Base-by-base conservation (phyloP, 2,329 filamentous ascomycete species). In the Fusarium floridanum region DNA sequence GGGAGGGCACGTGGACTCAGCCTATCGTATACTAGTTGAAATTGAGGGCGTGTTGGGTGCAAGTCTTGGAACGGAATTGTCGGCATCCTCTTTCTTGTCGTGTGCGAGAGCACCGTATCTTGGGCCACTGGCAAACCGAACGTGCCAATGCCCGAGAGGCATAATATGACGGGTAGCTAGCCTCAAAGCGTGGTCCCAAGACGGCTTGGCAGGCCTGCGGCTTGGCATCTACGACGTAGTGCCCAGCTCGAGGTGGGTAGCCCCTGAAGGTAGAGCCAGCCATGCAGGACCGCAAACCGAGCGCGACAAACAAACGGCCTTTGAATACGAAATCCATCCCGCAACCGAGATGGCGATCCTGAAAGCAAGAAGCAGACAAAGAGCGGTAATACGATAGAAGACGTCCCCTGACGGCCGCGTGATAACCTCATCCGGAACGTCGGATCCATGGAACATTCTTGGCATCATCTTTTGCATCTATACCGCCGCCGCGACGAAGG, bases 51-150 rank as follows among this genome's bases (percentile, higher is more conserved):
- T 78, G 74, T 53, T 68, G 57, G 60, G 72, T 67, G 70, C 65
- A 78, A 76, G 75, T 75, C 77, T 79, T 79, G 76, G 78, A 77
- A 78, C 77, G 77, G 78, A 70, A 76, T 75, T 65, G 67, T 72
- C 78, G 78, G 78, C 78, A 79, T 73, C 63, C 53, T 76, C 57
- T 65, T 12, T 65, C 36, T 64, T 69, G 53, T 69, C 67, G 63
- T 72, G 59, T 69, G 72, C 66, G 59, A 70, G 59, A 72, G 72
- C 20, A 63, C 72, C 67, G 68, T 66, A 66, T 66, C 60, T 73
- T 75, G 64, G 62, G 41, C 64, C 57, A 70, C 67, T 71, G 53
- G 60, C 65, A 67, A 70, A 68, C 45, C 29, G 53, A 59, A 67
- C 68, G 63, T 73, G 64, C 72, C 72, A 76, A 71, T 68, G 60